Evolutionary conservation across 257 asterid genomes (phyloP), one percentile per base, ranked within the genome.

Genomic region (Capsicum baccatum): DNA sequence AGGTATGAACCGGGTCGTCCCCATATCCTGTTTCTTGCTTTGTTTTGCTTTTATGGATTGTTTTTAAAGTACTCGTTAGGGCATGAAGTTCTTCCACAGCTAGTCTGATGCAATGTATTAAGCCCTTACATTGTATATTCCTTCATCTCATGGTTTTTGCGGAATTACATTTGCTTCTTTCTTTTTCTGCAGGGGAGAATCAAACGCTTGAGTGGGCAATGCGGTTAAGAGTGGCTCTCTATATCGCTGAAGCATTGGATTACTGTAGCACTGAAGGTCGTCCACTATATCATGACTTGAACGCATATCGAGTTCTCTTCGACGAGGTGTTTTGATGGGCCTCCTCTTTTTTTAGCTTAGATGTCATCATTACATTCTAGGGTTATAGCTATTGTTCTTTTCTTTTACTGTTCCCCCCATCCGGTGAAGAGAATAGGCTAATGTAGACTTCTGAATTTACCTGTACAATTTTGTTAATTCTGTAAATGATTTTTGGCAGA

Each of bases 131-230:
- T 73, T 8, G 26, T 55, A 13, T 16, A 19, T 52, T 71, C 26
- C 71, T 57, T 70, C 58, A 42, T 59, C 81, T 76, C 26, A 76
- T 76, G 26, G 81, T 17, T 21, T 68, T 54, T 50, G 17, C 1
- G 54, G 48, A 44, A 73, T 12, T 59, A 37, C 56, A 19, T 55
- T 82, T 56, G 6, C 42, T 59, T 83, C 19, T 42, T 83, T 39
- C 48, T 13, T 84, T 83, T 82, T 84, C 67, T 39, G 83, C 91
- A 94, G 99, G 98, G 97, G 99, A 96, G 90, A 94, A 91, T 89
- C 99, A 94, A 88, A 96, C 99, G 83, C 97, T 94, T 69, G 98
- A 93, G 89, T 96, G 98, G 98, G 98, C 98, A n/a, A 92, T 96
- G 99, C 98, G 99, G 55, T 83, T 96, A 80, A 89, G 99, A 86